Base-by-base conservation (phyloP, 805 yeast species). In the Debaryomyces hansenii region DNA sequence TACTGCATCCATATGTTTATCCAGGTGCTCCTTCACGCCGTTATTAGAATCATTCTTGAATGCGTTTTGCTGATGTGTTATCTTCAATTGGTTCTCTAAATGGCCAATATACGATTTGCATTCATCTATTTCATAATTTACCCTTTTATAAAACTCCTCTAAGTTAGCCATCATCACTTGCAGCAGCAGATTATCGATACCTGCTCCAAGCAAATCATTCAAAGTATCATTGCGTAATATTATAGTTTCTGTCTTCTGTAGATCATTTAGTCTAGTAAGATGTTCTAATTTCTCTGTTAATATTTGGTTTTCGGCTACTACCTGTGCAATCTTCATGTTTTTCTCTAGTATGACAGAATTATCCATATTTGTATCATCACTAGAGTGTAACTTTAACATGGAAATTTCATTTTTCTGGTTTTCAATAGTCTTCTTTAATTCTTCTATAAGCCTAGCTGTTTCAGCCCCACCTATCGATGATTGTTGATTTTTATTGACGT, bases 231-330 rank as follows among this genome's bases (percentile, higher is more conserved):
- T 78, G 47, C 82, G 77, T 34, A 80, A 70, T 35, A 82, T 75
- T 14, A 82, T 75, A 0, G 81, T 73, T 41, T 81, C 84, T 2
- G 83, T 72, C 41, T 74, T 70, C 50, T 79, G 84, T 37, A 81
- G 74, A 55, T 85, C 89, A 31, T 80, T 77, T 31, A 87, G 60
- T 43, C 91, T 72, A 21, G 81, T 81, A 44, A 82, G 69, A 62
- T 88, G 94, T 49, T 85, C 90, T 15, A 87, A 67, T 55, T 81
- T 80, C 55, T 85, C 90, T 49, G 79, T 76, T 37, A 87, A 62
- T 1, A 88, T 74, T 42, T 70, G 73, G 54, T 84, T 84, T 53
- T 88, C 96, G 0, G 88, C 80, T 43, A 70, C 72, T 14, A 85
- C 59, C 51, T 59, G 59, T 0, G 56, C 45, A 28, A 57, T 39